These are phyloP conservation scores for Aspergillus funiculosus DNA, from an alignment of 495 filamentous ascomycete species.

Conservation along the genomic window DNA sequence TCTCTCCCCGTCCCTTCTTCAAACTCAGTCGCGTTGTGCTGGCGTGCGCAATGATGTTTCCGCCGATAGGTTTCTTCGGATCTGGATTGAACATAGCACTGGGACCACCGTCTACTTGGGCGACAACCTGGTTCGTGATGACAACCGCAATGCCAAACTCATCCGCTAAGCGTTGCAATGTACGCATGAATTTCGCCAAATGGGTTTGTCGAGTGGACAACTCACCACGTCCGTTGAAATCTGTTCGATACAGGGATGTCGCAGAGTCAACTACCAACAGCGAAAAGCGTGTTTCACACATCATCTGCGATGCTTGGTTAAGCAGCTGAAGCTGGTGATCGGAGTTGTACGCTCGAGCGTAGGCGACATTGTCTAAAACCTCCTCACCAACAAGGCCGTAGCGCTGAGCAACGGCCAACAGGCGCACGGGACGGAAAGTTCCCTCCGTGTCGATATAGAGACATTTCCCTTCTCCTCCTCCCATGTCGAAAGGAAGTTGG, in stretches of 20 bases:
- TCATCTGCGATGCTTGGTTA: constrained; percentile 94
- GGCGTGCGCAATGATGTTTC: constrained; percentile 97
- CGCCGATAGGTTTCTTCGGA: constrained; percentile 97
- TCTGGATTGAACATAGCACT: constrained; percentile 98
- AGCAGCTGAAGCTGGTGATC: constrained; percentile 94
- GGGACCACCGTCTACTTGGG: constrained; percentile 93
- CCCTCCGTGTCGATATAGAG: constrained; percentile 99
- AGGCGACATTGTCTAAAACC: constrained; percentile 95
- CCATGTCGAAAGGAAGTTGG: constrained; percentile 97
- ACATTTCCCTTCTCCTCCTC: constrained; percentile 95
- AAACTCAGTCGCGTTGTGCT: constrained; percentile 85
- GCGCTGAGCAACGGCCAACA: constrained; percentile 85
- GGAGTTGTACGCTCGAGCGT: constrained; percentile 96
- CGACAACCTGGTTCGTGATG: constrained; percentile 98
- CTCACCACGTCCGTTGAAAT: constrained; percentile 92
- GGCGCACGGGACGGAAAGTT: constrained; percentile 87
- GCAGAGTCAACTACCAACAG: constrained; percentile 92
- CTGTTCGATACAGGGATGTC: constrained; percentile 89
- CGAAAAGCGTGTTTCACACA: constrained; percentile 97
- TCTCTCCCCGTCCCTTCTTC: constrained; percentile 93
- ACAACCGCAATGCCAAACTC: constrained; percentile 98
- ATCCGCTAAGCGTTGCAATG: constrained; percentile 86
- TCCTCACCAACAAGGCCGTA: constrained; percentile 95
- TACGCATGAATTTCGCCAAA: constrained; percentile 95
- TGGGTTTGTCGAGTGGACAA: constrained; percentile 85